Conservation (phyloP, 129 eudicot species). For the Flaveria trinervia region DNA sequence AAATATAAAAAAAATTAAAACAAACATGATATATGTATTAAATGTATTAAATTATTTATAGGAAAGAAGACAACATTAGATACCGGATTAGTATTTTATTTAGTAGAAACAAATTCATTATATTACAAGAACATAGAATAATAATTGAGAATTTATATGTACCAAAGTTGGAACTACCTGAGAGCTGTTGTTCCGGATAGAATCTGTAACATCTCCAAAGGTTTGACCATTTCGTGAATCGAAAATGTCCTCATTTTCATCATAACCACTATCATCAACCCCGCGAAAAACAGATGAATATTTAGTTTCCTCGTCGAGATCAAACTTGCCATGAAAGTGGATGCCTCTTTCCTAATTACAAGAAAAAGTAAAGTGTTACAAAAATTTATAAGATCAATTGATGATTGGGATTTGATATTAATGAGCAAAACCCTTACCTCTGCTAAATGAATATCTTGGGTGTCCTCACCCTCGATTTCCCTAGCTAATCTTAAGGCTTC, state of each 20-base stretch:
- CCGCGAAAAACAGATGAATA: conserved; percentile 78
- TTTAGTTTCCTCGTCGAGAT: conserved; percentile 88
- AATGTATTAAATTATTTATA: background rate
- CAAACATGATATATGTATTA: background rate
- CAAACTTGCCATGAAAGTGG: conserved; percentile 53
- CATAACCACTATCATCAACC: conserved; percentile 86
- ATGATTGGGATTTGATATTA: background rate
- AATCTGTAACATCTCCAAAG: conserved; percentile 62
- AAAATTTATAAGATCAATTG: background rate
- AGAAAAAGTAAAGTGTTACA: background rate
- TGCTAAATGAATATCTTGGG: conserved; percentile 91
- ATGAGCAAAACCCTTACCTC: conserved; percentile 53
- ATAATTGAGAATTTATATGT: background rate
- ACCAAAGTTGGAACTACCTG: conserved; percentile 46
- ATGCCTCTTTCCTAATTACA: conserved; percentile 81
- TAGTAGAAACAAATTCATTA: background rate
- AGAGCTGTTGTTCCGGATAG: conserved; percentile 44
- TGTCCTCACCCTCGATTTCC: conserved; percentile 93
- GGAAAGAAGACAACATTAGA: background rate
- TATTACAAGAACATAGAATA: background rate
- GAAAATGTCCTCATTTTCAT: conserved; percentile 65
- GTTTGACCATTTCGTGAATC: conserved; percentile 73
- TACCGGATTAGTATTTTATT: conserved; percentile 13
- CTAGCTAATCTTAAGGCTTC: conserved; percentile 92
- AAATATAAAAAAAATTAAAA: background rate